Percentiles rank a stretch among this genome's conserved stretches.
Evolutionary conservation across 2,329 filamentous ascomycete species (phyloP).

Genomic region (Colletotrichum sansevieriae): DNA sequence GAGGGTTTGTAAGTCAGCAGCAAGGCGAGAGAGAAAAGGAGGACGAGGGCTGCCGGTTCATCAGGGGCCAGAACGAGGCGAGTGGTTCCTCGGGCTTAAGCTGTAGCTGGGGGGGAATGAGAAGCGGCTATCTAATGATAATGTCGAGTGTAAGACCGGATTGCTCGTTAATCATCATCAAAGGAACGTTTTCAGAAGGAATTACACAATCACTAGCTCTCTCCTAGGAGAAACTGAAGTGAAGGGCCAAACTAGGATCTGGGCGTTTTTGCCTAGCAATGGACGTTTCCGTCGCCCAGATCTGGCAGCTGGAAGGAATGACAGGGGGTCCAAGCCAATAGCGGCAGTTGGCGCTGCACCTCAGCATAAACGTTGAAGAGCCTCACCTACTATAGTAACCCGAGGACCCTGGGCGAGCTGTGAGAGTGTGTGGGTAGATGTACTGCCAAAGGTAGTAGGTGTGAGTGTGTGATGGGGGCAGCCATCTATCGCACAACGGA

Average conservation of each 20-base stretch:
- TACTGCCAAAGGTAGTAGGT: neutral
- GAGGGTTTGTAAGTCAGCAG: constrained; percentile 3
- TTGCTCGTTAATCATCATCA: neutral
- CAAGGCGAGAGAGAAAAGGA: neutral
- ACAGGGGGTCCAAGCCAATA: constrained; percentile 23
- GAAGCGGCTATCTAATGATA: neutral
- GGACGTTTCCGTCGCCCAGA: constrained; percentile 29
- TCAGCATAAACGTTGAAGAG: constrained; percentile 30
- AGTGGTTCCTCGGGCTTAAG: neutral
- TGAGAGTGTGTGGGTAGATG: neutral
- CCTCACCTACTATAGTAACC: constrained; percentile 29
- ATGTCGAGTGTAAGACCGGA: neutral
- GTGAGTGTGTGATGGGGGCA: too few species aligned
- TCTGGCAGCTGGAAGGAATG: constrained; percentile 28
- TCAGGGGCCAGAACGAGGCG: constrained; percentile 10
- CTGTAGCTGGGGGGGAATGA: neutral
- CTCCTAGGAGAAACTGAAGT: neutral
- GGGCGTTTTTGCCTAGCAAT: constrained; percentile 32
- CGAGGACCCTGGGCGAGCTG: neutral
- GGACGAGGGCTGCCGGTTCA: constrained; percentile 2
- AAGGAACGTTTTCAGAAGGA: neutral
- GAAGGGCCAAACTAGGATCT: constrained; percentile 20
- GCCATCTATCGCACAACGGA: neutral
- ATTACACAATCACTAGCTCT: constrained; percentile 12
- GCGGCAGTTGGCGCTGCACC: neutral